Conservation (phyloP, 179 eudicot genomes). For the Spinacia oleracea region DNA sequence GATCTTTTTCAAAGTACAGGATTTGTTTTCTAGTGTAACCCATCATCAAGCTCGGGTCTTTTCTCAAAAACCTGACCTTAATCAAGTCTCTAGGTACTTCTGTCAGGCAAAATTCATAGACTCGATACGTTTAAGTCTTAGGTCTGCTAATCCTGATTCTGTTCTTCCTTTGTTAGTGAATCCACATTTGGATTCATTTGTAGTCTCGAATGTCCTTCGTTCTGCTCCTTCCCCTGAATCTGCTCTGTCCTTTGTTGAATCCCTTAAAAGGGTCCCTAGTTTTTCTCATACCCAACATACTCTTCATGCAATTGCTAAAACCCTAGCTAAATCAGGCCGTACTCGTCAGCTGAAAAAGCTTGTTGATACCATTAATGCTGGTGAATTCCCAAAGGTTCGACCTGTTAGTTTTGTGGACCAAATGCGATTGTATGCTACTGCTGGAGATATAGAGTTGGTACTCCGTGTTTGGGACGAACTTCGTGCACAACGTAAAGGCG, state of each 20-base stretch:
- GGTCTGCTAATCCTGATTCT: slow-evolving; percentile 45
- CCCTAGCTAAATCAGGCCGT: slow-evolving; percentile 66
- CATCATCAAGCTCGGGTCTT: slow-evolving; percentile 40
- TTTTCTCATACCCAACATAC: slow-evolving; percentile 72
- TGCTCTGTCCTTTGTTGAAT: slow-evolving; percentile 61
- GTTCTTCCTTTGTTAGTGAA: slow-evolving; percentile 44
- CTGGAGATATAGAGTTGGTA: slow-evolving; percentile 64
- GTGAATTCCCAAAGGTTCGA: slow-evolving; percentile 58
- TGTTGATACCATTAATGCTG: slow-evolving; percentile 61
- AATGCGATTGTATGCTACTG: slow-evolving; percentile 67
- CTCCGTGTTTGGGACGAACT: slow-evolving; percentile 62
- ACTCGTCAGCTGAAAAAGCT: slow-evolving; percentile 57
- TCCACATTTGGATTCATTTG: slow-evolving; percentile 76
- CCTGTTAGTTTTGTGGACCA: slow-evolving; percentile 62
- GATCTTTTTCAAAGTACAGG: slow-evolving; percentile 19
- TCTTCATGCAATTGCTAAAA: slow-evolving; percentile 65
- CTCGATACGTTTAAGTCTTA: slow-evolving; percentile 61
- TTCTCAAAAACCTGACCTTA: slow-evolving; percentile 34
- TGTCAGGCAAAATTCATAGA: slow-evolving; percentile 78
- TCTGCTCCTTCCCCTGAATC: slow-evolving; percentile 82
- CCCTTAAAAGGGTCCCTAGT: slow-evolving; percentile 52
- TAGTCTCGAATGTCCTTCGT: slow-evolving; percentile 66
- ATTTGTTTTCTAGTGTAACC: slow-evolving; percentile 25
- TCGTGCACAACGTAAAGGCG: slow-evolving; percentile 46
- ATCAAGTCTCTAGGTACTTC: slow-evolving; percentile 63